Evolutionary conservation across 495 filamentous ascomycete genomes (phyloP), one percentile per base, ranked within the genome.

Genomic region (Aspergillus indologenus): DNA sequence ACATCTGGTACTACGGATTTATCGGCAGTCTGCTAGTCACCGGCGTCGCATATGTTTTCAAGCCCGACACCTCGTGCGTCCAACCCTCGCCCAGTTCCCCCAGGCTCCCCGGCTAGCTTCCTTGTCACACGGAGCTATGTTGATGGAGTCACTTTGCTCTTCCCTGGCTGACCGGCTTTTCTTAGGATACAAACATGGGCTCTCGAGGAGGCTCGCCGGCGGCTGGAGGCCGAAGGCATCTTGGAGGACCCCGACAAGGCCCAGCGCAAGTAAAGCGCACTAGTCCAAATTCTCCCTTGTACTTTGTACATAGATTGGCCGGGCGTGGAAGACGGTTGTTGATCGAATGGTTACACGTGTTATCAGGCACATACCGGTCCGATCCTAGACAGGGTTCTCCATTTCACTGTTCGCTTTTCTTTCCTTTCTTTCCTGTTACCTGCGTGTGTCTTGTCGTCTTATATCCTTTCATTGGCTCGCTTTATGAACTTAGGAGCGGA

Each of bases 161-260:
- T 17, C 19, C 12, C 20, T 26, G 20, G 64, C 68, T 78, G 45
- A 75, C 64, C n/a, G n/a, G 46, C 59, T 54, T 43, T 62, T 19
- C 45, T 59, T 60, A 98, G 95, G 66, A 98, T 99, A 86, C 92
- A 98, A 81, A 97, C 92, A 51, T 99, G 94, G 94, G 94, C 94
- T 29, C 81, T 99, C 47, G 94, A 99, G 76, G 94, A 99, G 77
- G 94, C 94, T 43, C 83, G 93, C 56, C 83, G 94, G 71, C 80
- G 94, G 72, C 81, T 99, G 78, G 94, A 99, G 78, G 87, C 84
- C 18, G 94, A 99, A 79, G 94, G 94, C 48, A 95, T 98, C 69
- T 75, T 97, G 63, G 83, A 89, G 68, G 92, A 96, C 67, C 87
- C 90, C 11, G 76, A 80, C 29, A 78, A 74, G 69, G 65, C 58